Conservation (phyloP, 2,329 filamentous ascomycete genomes). For the Trichoderma afroharzianum region DNA sequence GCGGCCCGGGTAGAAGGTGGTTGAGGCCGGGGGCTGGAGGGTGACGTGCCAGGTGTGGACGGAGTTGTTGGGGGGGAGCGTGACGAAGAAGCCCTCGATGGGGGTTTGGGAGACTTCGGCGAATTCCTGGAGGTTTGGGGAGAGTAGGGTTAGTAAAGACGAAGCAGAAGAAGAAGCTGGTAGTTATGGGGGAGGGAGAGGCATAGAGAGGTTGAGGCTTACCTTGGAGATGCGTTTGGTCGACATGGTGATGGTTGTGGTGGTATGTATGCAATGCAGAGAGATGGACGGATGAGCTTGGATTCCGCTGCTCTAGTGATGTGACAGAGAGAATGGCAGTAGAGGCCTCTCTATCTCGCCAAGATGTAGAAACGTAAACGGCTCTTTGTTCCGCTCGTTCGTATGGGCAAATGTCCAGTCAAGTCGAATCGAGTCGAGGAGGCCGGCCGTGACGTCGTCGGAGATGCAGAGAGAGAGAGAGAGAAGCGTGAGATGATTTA, state of each 20-base stretch:
- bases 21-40: conserved; percentile 42
- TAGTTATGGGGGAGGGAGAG: neutral
- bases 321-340: neutral
- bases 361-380: neutral
- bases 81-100: conserved; percentile 43
- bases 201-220: neutral
- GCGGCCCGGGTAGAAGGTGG: conserved; percentile 59
- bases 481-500: neutral
- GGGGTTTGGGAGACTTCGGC: conserved; percentile 48
- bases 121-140: conserved; percentile 44
- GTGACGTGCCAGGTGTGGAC: conserved; percentile 52
- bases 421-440: neutral
- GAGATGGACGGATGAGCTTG: neutral
- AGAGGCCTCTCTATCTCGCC: neutral
- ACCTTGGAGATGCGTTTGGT: conserved; percentile 46
- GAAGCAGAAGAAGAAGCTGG: neutral
- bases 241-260: conserved; percentile 31
- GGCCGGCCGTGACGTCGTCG: neutral
- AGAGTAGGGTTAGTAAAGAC: conserved; percentile 1
- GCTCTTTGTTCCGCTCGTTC: neutral
- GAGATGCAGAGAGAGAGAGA: neutral
- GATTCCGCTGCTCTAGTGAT: neutral
- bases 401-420: neutral
- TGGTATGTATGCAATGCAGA: neutral
- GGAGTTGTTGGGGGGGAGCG: conserved; percentile 44